A percentile compares a stretch with the other conserved stretches of the same genome.
Conservation (phyloP, 2,329 filamentous ascomycete genomes). For the Simplicillium aogashimaense region DNA sequence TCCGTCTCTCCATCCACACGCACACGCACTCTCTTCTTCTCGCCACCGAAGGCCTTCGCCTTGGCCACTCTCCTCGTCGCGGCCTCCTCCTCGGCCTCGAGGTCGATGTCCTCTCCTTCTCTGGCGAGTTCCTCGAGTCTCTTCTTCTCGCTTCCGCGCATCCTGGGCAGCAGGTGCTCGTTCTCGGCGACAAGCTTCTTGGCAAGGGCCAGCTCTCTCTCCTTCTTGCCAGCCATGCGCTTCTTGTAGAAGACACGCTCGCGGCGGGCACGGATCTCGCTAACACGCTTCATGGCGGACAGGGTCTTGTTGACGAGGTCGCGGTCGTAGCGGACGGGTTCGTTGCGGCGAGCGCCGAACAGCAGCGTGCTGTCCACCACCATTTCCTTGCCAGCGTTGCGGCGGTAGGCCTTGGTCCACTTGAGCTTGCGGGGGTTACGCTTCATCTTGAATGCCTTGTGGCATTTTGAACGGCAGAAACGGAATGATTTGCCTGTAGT, state of each 20-base stretch:
- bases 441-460: constrained; percentile 89
- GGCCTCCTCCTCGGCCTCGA: constrained; percentile 24
- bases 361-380: constrained; percentile 89
- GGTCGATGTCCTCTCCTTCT: constrained; percentile 38
- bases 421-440: constrained; percentile 92
- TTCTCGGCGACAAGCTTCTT: constrained; percentile 85
- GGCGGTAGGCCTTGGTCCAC: constrained; percentile 93
- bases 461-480: constrained; percentile 52
- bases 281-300: constrained; percentile 82
- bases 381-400: constrained; percentile 71
- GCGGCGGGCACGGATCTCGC: constrained; percentile 72
- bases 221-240: constrained; percentile 84
- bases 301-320: constrained; percentile 81
- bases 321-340: constrained; percentile 91
- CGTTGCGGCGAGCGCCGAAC: constrained; percentile 87
- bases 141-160: constrained; percentile 53
- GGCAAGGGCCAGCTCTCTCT: constrained; percentile 67
- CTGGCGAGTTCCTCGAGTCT: constrained; percentile 45
- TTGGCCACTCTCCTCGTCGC: constrained; percentile 16
- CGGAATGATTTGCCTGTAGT: constrained; percentile 36
- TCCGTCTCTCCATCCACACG: constrained; percentile 24
- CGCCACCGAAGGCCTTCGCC: constrained; percentile 30
- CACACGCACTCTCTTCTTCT: constrained; percentile 28
- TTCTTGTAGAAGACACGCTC: constrained; percentile 92
- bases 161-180: constrained; percentile 77